A percentile compares a stretch with the other conserved stretches of the same genome.
phyloP scores from a whole-genome alignment of 768 basidiomycete species.

The Mycena olivaceomarginata region DNA sequence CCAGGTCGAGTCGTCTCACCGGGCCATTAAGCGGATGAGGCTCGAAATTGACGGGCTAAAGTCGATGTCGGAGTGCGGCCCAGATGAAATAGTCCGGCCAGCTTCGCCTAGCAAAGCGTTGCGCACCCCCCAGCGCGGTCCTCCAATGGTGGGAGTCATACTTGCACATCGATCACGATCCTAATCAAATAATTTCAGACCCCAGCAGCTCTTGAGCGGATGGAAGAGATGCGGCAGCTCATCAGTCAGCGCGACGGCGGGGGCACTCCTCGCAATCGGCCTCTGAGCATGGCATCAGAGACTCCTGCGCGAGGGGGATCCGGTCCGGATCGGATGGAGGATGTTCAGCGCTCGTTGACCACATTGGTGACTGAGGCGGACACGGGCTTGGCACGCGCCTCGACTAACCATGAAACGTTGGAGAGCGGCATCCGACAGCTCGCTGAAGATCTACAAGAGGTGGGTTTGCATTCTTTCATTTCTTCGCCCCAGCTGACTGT shows the following conservation, averaged over 20 bases:
- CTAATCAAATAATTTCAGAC: constrained; percentile 64
- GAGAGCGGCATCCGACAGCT: constrained; percentile 70
- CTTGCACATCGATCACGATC: constrained; percentile 13
- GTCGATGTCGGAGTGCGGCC: constrained; percentile 51
- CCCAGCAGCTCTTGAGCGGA: constrained; percentile 83
- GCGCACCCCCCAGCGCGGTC: constrained; percentile 66
- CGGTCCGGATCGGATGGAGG: constrained; percentile 53
- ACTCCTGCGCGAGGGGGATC: constrained; percentile 49
- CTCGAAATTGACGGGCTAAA: constrained; percentile 75
- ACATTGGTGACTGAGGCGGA: constrained; percentile 76
- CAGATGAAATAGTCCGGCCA: constrained; percentile 64
- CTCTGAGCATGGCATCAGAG: constrained; percentile 62
- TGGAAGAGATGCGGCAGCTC: constrained; percentile 89
- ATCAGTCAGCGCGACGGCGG: constrained; percentile 79
- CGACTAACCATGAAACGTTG: constrained; percentile 74
- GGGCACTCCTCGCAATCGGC: constrained; percentile 67
- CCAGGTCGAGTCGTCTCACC: constrained; percentile 84
- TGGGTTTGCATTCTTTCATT: not conserved
- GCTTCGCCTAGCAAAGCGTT: constrained; percentile 76
- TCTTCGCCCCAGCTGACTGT: not conserved
- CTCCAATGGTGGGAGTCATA: constrained; percentile 63
- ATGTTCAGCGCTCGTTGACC: constrained; percentile 68
- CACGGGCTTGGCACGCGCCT: constrained; percentile 68
- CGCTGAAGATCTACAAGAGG: constrained; percentile 74
- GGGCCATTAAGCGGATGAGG: constrained; percentile 85